A percentile compares a stretch with the other conserved stretches of the same genome.
phyloP scores from a whole-genome alignment of 108 stramenopile species.

The Skeletonema tropicum region DNA sequence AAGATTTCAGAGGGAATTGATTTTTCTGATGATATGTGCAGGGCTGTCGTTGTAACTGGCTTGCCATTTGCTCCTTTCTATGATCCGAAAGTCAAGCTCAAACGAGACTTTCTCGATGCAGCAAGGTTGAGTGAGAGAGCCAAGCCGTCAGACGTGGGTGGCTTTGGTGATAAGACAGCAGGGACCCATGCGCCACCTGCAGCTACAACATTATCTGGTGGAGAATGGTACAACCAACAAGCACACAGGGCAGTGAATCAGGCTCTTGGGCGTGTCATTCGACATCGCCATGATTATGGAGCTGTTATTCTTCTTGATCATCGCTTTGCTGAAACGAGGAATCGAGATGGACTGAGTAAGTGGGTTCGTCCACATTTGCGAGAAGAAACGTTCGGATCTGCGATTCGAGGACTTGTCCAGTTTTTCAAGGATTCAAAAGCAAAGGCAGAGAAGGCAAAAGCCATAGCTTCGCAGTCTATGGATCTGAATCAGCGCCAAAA shows the following conservation, averaged over 20 bases:
- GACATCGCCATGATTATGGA: constrained; percentile 97
- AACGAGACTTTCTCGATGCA: constrained; percentile 92
- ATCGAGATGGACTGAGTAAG: constrained; percentile 77
- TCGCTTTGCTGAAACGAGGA: constrained; percentile 84
- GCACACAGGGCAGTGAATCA: constrained; percentile 98
- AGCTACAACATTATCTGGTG: constrained; percentile 70
- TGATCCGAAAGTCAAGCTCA: constrained; percentile 95
- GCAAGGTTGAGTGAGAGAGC: constrained; percentile 48
- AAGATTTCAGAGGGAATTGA: constrained; percentile 91
- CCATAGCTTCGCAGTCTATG: constrained; percentile 14
- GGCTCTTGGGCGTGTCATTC: constrained; percentile 97
- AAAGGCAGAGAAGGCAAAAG: constrained; percentile 50
- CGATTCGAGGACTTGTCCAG: constrained; percentile 55
- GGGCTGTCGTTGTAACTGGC: constrained; percentile 97
- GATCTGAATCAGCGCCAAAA: constrained; percentile 47
- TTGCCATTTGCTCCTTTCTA: constrained; percentile 94
- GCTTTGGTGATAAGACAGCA: constrained; percentile 56
- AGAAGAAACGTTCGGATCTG: constrained; percentile 72
- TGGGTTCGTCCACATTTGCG: constrained; percentile 83
- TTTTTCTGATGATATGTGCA: constrained; percentile 92
- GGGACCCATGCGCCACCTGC: neutral
- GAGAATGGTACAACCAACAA: constrained; percentile 97
- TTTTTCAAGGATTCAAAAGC: constrained; percentile 72
- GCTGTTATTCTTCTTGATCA: constrained; percentile 94
- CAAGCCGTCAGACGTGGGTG: constrained; percentile 67